Evolutionary conservation across 495 filamentous ascomycete genomes (phyloP), one percentile per base, ranked within the genome.

Genomic region (Daldinia concentrica): DNA sequence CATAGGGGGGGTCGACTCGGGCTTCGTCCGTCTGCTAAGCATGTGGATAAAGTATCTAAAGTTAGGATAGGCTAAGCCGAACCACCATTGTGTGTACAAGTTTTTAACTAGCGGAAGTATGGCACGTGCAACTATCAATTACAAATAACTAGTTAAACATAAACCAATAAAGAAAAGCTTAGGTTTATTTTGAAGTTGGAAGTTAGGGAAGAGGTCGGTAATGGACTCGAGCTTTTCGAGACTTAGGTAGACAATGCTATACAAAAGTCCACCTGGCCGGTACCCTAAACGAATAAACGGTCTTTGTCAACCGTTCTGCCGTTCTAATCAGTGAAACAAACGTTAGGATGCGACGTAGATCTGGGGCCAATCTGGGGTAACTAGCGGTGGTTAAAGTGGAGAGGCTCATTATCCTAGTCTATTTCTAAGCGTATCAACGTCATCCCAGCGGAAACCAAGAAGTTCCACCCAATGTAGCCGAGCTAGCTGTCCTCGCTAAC

Each of bases 351-450:
- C 27, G 45, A 67, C 45, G 29, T 22, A 61, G 58, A 64, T 62
- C 58, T 43, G 69, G 69, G 69, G 69, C 69, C 63, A 72, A 72
- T 72, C 69, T 58, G 70, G 70, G 70, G 70, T 68, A 73, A 67
- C 39, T 65, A 57, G 34, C 34, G 15, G 29, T 58, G 17, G 50
- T 58, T 56, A 62, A 58, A 41, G 65, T 68, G 65, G 70, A 41
- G 65, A 55, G 32, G n/a, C 24, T 17, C n/a, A 26, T 14, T 32
- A 51, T 58, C 62, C 63, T 36, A 63, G 58, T 63, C 39, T 26
- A 34, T 26, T 52, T 52, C 41, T 45, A 69, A 57, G 50, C 32
- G 56, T 39, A 69, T 39, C 65, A 69, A 73, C 70, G 70, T 73
- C 70, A 73, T 69, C 52, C 27, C 27, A 50, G 65, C 58, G 65